Evolutionary conservation across 305 asterid genomes (phyloP).

Genomic region (Fraxinus platypoda): DNA sequence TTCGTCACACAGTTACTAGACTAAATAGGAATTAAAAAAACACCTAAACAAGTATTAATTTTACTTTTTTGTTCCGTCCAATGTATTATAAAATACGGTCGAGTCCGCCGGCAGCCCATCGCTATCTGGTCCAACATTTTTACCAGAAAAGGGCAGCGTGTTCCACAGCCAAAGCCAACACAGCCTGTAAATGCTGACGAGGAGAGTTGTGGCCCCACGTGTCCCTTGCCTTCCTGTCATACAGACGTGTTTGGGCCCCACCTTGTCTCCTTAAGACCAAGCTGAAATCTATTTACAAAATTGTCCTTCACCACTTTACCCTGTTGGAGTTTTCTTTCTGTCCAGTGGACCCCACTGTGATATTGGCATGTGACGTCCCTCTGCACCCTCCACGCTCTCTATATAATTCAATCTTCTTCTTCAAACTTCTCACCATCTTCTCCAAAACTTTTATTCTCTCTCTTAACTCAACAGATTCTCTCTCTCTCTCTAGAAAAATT

Average conservation of each 20-base stretch:
- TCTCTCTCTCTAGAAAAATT: not conserved
- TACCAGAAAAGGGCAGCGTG: conserved; percentile 61
- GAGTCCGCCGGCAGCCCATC: conserved; percentile 60
- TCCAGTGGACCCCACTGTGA: conserved; percentile 24
- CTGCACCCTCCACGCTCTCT: conserved; percentile 19
- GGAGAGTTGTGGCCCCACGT: conserved; percentile 32
- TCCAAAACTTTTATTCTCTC: not conserved
- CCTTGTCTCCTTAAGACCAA: conserved; percentile 28
- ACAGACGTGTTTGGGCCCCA: conserved; percentile 33
- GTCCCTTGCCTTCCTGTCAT: conserved; percentile 14
- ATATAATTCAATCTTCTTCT: conserved; percentile 30
- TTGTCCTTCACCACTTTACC: conserved; percentile 38
- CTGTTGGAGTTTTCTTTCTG: conserved; percentile 35
- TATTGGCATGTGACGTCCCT: conserved; percentile 37
- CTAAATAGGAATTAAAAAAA: not conserved
- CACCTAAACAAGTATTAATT: not conserved
- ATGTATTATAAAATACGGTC: conserved; percentile 12
- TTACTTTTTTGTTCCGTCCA: not conserved
- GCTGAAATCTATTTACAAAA: conserved; percentile 30
- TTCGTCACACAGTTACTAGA: no score
- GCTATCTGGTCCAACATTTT: conserved; percentile 62
- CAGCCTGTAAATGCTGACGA: conserved; percentile 29
- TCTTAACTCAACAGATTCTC: not conserved
- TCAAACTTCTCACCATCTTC: conserved; percentile 25
- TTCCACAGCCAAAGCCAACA: conserved; percentile 33